Evolutionary conservation across 495 filamentous ascomycete genomes (phyloP).

Genomic region (Talaromyces stipitatus): DNA sequence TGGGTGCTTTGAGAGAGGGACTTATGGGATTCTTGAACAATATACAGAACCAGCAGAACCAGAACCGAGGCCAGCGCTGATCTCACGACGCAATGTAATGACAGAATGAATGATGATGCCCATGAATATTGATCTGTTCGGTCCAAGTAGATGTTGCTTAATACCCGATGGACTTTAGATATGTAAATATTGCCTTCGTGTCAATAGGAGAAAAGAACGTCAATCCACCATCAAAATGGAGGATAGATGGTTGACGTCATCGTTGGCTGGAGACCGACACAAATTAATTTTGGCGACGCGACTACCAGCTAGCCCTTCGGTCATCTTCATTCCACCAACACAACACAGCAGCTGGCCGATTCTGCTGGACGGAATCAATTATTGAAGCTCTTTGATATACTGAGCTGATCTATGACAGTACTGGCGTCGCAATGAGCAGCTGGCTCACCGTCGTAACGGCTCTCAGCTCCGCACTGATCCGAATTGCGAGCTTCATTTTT

Average conservation of each 20-base stretch:
- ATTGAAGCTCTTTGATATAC: background rate
- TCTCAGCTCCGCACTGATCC: constrained; percentile 54
- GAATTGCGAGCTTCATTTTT: constrained; percentile 62
- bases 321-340: background rate
- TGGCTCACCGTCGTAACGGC: constrained; percentile 15
- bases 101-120: background rate
- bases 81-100: too few relatives aligned
- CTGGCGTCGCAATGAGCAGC: background rate
- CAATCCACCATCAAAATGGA: background rate
- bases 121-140: too few relatives aligned
- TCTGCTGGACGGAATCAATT: background rate
- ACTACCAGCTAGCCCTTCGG: background rate
- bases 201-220: background rate
- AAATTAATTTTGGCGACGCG: background rate
- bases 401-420: background rate
- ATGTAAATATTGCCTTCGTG: background rate
- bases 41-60: constrained; percentile 21
- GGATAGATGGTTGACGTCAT: background rate
- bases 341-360: background rate
- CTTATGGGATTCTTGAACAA: constrained; percentile 24
- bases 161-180: too few relatives aligned
- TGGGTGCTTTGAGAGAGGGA: constrained; percentile 20
- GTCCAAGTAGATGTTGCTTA: too few relatives aligned
- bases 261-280: background rate
- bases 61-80: too few relatives aligned